These are phyloP conservation scores for Cladophialophora immunda DNA, from an alignment of 2,329 filamentous ascomycete species.

Conservation along the genomic window DNA sequence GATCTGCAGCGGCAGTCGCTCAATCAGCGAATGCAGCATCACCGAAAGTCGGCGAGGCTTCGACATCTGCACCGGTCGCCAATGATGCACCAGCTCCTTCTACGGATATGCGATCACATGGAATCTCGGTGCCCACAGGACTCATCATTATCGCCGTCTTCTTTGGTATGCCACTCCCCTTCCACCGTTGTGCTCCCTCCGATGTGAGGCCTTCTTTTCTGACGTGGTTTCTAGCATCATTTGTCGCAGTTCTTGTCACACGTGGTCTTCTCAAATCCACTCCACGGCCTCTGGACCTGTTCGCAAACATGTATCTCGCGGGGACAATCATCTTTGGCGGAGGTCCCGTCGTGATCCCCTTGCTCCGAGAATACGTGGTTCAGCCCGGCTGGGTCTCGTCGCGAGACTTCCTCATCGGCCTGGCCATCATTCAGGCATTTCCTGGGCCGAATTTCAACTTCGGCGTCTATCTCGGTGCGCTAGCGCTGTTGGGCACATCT, in stretches of 20 bases:
- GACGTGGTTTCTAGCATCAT: constrained; percentile 52
- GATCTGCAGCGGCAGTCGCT: background rate
- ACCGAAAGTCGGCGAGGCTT: background rate
- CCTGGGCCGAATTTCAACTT: constrained; percentile 62
- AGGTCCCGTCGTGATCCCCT: constrained; percentile 71
- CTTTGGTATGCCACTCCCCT: constrained; percentile 50
- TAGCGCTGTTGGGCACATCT: constrained; percentile 56
- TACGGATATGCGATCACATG: constrained; percentile 40
- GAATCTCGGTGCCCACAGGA: constrained; percentile 50
- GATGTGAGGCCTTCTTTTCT: constrained; percentile 1
- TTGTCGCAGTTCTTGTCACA: constrained; percentile 58
- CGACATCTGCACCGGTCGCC: background rate
- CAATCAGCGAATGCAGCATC: background rate
- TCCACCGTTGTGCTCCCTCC: background rate
- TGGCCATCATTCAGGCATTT: constrained; percentile 76
- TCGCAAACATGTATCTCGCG: constrained; percentile 77
- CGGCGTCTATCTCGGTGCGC: constrained; percentile 64
- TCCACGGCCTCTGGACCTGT: constrained; percentile 66
- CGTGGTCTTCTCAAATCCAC: constrained; percentile 50
- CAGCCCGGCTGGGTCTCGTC: constrained; percentile 74
- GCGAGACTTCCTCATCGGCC: constrained; percentile 75
- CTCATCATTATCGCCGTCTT: constrained; percentile 56
- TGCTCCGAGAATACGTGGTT: constrained; percentile 69
- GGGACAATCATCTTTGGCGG: constrained; percentile 74
- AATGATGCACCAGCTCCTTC: constrained; percentile 5